phyloP scores from a whole-genome alignment of 331 rosid species.

The Telfairia occidentalis region DNA sequence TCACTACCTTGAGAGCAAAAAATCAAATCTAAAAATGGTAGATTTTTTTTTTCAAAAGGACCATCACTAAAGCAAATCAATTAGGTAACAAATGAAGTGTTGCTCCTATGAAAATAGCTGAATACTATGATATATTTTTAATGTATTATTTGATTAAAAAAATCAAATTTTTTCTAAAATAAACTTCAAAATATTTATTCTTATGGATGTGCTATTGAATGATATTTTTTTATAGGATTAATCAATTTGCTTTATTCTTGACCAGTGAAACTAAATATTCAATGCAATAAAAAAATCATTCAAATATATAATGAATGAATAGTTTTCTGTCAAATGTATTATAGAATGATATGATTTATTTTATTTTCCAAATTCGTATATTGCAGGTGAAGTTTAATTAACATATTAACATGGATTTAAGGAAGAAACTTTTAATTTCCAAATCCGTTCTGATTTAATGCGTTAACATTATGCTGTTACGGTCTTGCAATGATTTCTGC shows the following conservation, averaged over 20 bases:
- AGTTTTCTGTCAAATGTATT: neutral
- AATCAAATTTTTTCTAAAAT: neutral
- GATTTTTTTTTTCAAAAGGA: neutral
- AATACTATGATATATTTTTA: neutral
- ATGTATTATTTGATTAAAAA: neutral
- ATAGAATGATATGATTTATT: neutral
- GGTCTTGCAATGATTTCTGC: neutral
- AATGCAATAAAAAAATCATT: neutral
- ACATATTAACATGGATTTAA: neutral
- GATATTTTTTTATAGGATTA: neutral
- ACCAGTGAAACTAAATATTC: neutral
- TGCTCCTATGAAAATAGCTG: neutral
- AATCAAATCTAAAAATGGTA: neutral
- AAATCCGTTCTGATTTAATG: neutral
- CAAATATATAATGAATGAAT: neutral
- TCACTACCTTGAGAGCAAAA: neutral
- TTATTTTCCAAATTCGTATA: neutral
- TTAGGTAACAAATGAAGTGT: neutral
- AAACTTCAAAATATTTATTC: neutral
- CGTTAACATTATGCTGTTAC: neutral
- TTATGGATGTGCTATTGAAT: neutral
- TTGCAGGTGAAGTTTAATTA: neutral
- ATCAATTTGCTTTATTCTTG: neutral
- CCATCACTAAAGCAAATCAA: neutral
- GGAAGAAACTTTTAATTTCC: neutral